phyloP scores from a whole-genome alignment of 176 grass and related monocot genomes.

The Aegilops speltoides region DNA sequence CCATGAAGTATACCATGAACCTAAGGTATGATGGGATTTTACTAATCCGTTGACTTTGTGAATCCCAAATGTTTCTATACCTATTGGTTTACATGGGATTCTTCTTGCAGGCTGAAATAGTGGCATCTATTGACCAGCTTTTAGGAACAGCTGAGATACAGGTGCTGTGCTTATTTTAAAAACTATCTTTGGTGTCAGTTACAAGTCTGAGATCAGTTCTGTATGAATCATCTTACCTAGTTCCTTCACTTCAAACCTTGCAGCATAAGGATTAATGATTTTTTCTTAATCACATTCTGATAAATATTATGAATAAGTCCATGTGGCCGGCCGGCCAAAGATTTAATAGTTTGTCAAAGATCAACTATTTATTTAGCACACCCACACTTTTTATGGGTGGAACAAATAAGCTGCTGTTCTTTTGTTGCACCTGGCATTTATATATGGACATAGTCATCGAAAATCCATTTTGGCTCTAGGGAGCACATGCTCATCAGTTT shows the following conservation, averaged over 20 bases:
- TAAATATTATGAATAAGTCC: neutral
- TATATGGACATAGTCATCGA: neutral
- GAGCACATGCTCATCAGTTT: neutral
- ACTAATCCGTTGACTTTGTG: neutral
- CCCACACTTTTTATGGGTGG: neutral
- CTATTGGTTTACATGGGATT: constrained; percentile 27
- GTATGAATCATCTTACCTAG: neutral
- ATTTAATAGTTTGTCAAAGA: neutral
- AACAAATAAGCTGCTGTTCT: neutral
- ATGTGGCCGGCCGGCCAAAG: neutral
- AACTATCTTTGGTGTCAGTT: neutral
- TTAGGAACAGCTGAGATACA: constrained; percentile 77
- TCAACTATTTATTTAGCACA: neutral
- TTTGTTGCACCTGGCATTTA: neutral
- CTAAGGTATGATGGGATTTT: constrained; percentile 55
- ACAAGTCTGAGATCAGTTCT: neutral
- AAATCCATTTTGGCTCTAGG: no score
- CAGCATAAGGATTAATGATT: neutral
- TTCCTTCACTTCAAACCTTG: constrained; percentile 1
- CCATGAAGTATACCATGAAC: constrained; percentile 87
- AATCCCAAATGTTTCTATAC: constrained; percentile 16
- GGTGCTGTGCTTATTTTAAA: constrained; percentile 28
- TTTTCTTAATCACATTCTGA: neutral
- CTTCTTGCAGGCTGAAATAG: constrained; percentile 72
- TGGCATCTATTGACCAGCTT: constrained; percentile 74